Conservation (phyloP, 805 yeast species). For the Vanderwaltozyma verrucispora region DNA sequence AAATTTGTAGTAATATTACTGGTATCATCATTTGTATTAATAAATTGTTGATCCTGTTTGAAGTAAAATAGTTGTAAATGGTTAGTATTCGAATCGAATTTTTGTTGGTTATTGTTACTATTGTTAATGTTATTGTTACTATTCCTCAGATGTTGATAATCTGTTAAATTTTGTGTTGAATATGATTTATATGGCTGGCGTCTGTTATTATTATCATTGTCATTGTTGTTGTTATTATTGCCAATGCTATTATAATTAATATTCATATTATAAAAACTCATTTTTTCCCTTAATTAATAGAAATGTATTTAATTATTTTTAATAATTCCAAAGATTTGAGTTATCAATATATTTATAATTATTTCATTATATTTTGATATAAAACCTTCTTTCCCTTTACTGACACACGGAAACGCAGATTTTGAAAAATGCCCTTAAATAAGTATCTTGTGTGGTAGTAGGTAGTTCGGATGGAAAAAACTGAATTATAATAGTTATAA, state of each 20-base stretch:
- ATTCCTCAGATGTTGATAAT: not conserved
- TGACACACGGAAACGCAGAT: too few relatives aligned
- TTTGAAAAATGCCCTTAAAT: too few relatives aligned
- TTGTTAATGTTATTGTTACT: not conserved
- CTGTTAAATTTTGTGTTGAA: not conserved
- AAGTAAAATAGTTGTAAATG: conserved; percentile 8
- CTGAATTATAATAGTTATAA: too few relatives aligned
- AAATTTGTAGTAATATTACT: conserved; percentile 13
- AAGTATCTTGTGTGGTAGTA: too few relatives aligned
- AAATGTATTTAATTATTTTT: not conserved
- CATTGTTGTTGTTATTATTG: not conserved
- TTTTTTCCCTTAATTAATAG: not conserved
- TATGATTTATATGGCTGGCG: not conserved
- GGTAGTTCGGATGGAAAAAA: too few relatives aligned
- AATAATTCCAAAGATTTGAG: too few relatives aligned
- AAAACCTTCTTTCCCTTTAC: too few relatives aligned
- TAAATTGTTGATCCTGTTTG: conserved; percentile 15
- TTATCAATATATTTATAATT: too few relatives aligned
- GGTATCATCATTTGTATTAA: too few relatives aligned
- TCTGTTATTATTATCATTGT: not conserved
- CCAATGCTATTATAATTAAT: conserved; percentile 3
- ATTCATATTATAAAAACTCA: conserved; percentile 3
- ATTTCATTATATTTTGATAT: too few relatives aligned
- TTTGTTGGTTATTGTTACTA: not conserved
- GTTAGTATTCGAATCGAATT: conserved; percentile 7